These are phyloP conservation scores for Colletotrichum sp. DNA, from an alignment of 2,329 filamentous ascomycete species.

Conservation along the genomic window DNA sequence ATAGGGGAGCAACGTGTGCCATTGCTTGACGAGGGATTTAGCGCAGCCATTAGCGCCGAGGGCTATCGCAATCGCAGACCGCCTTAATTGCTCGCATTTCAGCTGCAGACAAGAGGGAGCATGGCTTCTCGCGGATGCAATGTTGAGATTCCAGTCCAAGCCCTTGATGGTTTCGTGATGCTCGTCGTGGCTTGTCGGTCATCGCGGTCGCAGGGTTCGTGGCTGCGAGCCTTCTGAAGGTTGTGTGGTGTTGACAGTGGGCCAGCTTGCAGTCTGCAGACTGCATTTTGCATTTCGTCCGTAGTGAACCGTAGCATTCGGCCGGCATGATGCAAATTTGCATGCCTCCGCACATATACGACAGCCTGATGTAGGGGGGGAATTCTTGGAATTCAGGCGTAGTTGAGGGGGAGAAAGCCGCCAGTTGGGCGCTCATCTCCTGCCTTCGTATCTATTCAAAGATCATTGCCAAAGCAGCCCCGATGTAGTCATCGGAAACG, in stretches of 20 bases:
- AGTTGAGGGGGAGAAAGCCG: neutral
- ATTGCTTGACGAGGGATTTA: constrained; percentile 16
- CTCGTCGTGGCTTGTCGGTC: neutral
- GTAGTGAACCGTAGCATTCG: constrained; percentile 3
- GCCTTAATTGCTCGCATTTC: neutral
- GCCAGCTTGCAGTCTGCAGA: neutral
- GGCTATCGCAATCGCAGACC: neutral
- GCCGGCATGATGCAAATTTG: neutral
- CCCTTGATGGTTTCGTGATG: neutral
- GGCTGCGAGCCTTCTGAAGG: constrained; percentile 1
- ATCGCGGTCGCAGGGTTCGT: neutral
- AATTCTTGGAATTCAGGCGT: neutral
- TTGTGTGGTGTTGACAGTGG: constrained; percentile 9
- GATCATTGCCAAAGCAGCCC: neutral
- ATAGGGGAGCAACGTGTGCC: neutral
- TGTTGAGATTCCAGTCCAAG: neutral
- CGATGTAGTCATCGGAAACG: neutral
- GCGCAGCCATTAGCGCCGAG: constrained; percentile 1
- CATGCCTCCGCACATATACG: neutral
- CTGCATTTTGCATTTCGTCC: constrained; percentile 17
- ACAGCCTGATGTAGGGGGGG: neutral
- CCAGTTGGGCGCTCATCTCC: neutral
- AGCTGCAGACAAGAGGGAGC: constrained; percentile 1
- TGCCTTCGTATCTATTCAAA: neutral
- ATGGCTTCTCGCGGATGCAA: constrained; percentile 10